Evolutionary conservation across 176 grass and related monocot species (phyloP).

Genomic region (Raddia guianensis): DNA sequence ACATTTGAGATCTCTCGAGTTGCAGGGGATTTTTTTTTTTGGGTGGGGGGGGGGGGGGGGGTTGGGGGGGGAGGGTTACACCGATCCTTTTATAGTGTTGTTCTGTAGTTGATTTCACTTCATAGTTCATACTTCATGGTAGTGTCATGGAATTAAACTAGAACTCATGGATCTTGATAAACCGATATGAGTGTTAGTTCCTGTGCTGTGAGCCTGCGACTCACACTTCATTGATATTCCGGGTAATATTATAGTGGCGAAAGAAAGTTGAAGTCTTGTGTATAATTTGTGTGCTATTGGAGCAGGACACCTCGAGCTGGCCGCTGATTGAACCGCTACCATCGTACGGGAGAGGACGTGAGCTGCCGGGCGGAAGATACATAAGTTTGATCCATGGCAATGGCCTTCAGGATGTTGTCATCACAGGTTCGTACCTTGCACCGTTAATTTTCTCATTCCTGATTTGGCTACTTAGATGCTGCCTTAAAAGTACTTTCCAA

Average conservation of each 20-base stretch:
- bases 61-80: too few relatives aligned
- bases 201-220: neutral
- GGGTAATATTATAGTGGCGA: neutral
- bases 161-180: neutral
- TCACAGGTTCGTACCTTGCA: constrained; percentile 68
- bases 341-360: constrained; percentile 87
- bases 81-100: too few relatives aligned
- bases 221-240: neutral
- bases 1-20: constrained; percentile 18
- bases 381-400: constrained; percentile 89
- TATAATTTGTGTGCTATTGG: constrained; percentile 15
- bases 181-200: neutral
- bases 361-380: constrained; percentile 83
- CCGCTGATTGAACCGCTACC: constrained; percentile 80
- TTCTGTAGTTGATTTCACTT: too few relatives aligned
- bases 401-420: constrained; percentile 81
- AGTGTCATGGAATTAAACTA: neutral
- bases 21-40: too few relatives aligned
- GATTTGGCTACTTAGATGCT: neutral
- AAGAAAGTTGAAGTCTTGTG: neutral
- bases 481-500: neutral
- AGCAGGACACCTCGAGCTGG: constrained; percentile 80
- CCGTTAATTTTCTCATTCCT: neutral
- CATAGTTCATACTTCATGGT: neutral
- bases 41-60: too few relatives aligned